Evolutionary conservation across 352 stramenopile species (phyloP), one percentile per base, ranked within the genome.

Genomic region (Phytophthora pisi): DNA sequence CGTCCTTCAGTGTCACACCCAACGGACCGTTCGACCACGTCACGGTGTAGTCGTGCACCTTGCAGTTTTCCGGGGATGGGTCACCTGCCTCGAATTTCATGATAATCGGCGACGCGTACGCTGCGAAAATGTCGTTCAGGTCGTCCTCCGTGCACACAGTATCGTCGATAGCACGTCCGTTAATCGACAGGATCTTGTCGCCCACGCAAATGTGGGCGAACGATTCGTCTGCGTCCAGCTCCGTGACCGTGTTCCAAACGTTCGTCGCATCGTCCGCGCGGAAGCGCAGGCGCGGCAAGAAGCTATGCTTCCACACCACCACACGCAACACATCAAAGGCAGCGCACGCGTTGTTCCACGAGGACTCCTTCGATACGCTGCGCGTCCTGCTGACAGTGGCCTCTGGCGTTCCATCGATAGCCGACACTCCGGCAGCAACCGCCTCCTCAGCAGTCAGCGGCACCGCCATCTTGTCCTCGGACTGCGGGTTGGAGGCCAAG

Each of bases 301-400:
- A 96, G 64, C 86, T 93, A 72, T 94, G 88, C 65, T 96, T 96
- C 88, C 88, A 96, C 53, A 96, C 86, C 5, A 96, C 88, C 34
- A 96, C 79, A 34, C 87, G 86, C 34, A 96, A 64, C 20, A 82
- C 83, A 8, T 91, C 78, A 51, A 96, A 96, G 15, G 75, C 79
- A 28, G 64, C 53, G 47, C 88, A 96, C 5, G 84, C 74, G 46
- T 94, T 96, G 73, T 96, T 96, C 88, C 88, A 96, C 3, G 86
- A 83, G 16, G 84, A 91, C 38, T 91, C 86, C 72, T 93, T 93
- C 31, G 85, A 90, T 45, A 73, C 70, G 18, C 78, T 89, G 30
- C 78, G 81, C 6, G 69, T 74, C 51, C 69, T 76, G 38, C 57
- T 77, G 28, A 64, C 62, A 9, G 57, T 70, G 2, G 57, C 51